Evolutionary conservation across 306 rosid species (phyloP).

Genomic region (Acacia crassicarpa): DNA sequence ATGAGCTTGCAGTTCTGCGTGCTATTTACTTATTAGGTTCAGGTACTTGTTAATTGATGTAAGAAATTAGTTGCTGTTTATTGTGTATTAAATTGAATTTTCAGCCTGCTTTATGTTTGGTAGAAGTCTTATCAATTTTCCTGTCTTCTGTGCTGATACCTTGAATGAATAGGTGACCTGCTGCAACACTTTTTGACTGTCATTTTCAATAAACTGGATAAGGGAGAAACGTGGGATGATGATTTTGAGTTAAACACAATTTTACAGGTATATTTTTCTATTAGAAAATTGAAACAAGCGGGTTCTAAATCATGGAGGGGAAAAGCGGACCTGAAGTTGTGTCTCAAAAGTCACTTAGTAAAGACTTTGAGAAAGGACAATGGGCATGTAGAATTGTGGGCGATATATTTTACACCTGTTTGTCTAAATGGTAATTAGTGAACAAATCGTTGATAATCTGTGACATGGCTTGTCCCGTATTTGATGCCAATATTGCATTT

Average conservation of each 20-base stretch:
- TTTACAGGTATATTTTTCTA: constrained; percentile 60
- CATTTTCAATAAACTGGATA: constrained; percentile 84
- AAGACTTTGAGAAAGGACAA: no score
- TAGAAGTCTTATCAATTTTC: constrained; percentile 23
- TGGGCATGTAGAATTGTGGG: neutral
- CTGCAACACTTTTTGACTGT: constrained; percentile 91
- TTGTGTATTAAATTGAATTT: constrained; percentile 14
- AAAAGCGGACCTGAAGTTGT: no score
- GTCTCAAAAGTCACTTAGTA: no score
- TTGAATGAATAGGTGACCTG: constrained; percentile 74
- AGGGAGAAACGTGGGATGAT: constrained; percentile 94
- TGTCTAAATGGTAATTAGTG: neutral
- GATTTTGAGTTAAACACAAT: constrained; percentile 92
- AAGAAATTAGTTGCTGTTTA: constrained; percentile 9
- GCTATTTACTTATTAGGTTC: constrained; percentile 96
- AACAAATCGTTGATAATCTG: constrained; percentile 21
- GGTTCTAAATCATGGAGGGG: no score
- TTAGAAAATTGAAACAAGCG: no score
- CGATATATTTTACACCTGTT: constrained; percentile 11
- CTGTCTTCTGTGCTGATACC: constrained; percentile 29
- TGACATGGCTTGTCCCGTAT: constrained; percentile 16
- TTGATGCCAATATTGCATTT: constrained; percentile 4
- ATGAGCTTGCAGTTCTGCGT: constrained; percentile 88
- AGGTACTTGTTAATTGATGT: constrained; percentile 53
- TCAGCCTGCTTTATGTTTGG: constrained; percentile 20